A percentile compares a stretch with the other conserved stretches of the same genome.
phyloP scores from a whole-genome alignment of 768 basidiomycete species.

The Amanita jacksonii region DNA sequence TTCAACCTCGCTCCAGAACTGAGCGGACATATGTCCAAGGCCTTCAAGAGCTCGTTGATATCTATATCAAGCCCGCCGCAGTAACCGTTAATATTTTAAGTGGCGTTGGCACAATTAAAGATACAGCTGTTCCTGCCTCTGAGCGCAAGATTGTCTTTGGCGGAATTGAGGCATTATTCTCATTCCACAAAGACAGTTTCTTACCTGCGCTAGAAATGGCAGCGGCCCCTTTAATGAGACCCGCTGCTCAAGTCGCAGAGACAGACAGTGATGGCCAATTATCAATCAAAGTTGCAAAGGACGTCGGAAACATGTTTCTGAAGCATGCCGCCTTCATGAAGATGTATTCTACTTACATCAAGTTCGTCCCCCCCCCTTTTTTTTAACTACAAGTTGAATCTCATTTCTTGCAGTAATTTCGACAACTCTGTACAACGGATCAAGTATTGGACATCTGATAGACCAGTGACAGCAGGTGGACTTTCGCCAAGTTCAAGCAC shows the following conservation, averaged over 20 bases:
- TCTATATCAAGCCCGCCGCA: conserved; percentile 85
- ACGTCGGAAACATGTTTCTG: conserved; percentile 82
- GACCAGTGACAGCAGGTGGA: conserved; percentile 31
- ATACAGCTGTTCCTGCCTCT: conserved; percentile 73
- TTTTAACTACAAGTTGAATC: not conserved
- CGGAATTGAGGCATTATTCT: conserved; percentile 81
- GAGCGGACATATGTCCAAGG: conserved; percentile 93
- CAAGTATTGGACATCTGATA: conserved; percentile 72
- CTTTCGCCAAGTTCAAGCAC: conserved; percentile 54
- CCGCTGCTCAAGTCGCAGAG: conserved; percentile 32
- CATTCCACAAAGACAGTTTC: conserved; percentile 90
- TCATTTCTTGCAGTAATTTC: conserved; percentile 60
- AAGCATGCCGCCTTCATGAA: conserved; percentile 96
- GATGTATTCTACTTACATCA: conserved; percentile 98
- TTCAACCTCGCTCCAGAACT: conserved; percentile 46
- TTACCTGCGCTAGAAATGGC: conserved; percentile 83
- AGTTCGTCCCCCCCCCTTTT: conserved; percentile 35
- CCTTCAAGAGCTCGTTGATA: conserved; percentile 88
- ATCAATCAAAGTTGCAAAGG: conserved; percentile 65
- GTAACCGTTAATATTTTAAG: conserved; percentile 61
- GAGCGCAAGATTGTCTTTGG: conserved; percentile 92
- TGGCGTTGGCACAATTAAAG: conserved; percentile 63
- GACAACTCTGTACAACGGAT: conserved; percentile 87
- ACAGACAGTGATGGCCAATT: conserved; percentile 64
- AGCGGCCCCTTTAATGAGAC: conserved; percentile 54